Base-by-base conservation (phyloP, 2,329 filamentous ascomycete species). In the Cordyceps cicadae region DNA sequence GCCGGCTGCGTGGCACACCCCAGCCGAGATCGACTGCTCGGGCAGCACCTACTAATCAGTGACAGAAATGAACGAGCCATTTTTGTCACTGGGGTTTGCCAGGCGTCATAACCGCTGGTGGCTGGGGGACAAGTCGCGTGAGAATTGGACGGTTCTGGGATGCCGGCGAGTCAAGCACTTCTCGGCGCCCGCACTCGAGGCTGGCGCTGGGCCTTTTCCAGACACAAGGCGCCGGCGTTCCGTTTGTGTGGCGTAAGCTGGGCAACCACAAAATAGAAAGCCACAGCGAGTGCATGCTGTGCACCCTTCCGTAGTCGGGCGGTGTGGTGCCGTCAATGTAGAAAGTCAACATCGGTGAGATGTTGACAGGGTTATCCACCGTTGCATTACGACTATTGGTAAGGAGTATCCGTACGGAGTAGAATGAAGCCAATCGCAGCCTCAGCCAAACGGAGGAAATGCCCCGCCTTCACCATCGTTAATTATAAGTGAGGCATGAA, bases 71-170 rank as follows among this genome's bases (percentile, higher is more conserved):
- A 55, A 48, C 41, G 54, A 55, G 54, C 54, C 41, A 55, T 48
- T 55, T 46, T 55, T 37, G 9, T 26, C 24, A 17, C 43, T 7
- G 11, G 9, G 24, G 53, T 19, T n/a, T 48, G 17, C 37, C 37
- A 17, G 54, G 54, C 54, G 26, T 54, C n/a, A 14, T 37, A 55
- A 55, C 54, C 46, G 48, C 34, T 45, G 54, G 45, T 45, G 45
- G 37, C 12, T 57, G 54, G 17, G 29, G 45, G 41, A 39, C 54
- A 56, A 48, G 54, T 57, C 54, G 54, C 45, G 45, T 57, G 54
- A 57, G 54, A 29, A 29, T 39, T 49, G 32, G 45, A 14, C 21
- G 45, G 19, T 14, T n/a, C 26, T 34, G 21, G 54, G n/a, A 41
- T 9, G 29, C 19, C 21, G 12, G 54, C 54, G 54, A 57, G 54